Evolutionary conservation across 306 rosid genomes (phyloP), one percentile per base, ranked within the genome.

Genomic region (Cicer cuneatum): DNA sequence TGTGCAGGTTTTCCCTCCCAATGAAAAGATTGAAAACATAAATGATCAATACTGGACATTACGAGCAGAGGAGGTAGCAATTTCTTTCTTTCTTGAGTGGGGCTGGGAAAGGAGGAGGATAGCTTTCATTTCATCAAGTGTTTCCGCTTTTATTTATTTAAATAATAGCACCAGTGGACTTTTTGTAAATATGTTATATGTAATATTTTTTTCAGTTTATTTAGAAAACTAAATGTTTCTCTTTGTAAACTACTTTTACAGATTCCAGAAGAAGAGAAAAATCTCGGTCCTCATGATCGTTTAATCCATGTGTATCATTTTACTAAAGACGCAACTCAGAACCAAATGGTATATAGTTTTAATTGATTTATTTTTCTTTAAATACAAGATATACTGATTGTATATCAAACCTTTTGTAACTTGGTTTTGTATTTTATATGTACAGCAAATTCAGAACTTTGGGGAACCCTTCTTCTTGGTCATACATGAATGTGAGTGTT

Each of bases 381-480:
- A 29, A 29, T 68, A 21, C 40, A 18, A 10, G 18, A 37, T 71
- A 10, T 8, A 53, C 59, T 66, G 39, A n/a, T 40, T 45, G 5
- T 39, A 45, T 63, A 46, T 53, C 48, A 29, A 42, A 14, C 41
- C 14, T 67, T 51, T 63, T 61, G 37, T 6, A 51, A 35, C 15
- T 45, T n/a, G 37, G 21, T 77, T 66, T 80, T 35, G 39, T 11
- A 24, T 80, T 67, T 42, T 73, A 67, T 69, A 63, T 74, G 58
- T 45, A 59, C 83, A 92, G 98, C 96, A 90, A 87, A 85, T 92
- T 83, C 96, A 92, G 75, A 88, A 90, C 78, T 92, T 92, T 16
- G 98, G 98, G 47, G 98, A 92, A 78, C 98, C 98, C 13, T 92
- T 92, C 63, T 90, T 92, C 85, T 77, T 92, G 89, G 98, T 92